Conservation (phyloP, 2,329 filamentous ascomycete species). For the Penicillium sp. region DNA sequence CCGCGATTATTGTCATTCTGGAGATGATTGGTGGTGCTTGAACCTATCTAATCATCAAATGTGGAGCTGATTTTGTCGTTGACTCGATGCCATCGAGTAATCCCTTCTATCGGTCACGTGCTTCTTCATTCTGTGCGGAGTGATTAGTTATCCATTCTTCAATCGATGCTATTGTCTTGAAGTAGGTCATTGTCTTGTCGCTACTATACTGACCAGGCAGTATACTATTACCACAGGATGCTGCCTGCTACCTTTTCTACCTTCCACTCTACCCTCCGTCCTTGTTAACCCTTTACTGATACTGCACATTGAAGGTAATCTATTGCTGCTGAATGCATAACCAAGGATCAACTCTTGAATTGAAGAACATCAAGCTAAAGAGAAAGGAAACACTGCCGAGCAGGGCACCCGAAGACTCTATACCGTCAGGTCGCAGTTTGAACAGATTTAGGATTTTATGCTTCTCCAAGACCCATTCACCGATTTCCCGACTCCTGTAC, state of each 20-base stretch:
- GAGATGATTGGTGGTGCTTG: constrained; percentile 17
- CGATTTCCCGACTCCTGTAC: constrained; percentile 31
- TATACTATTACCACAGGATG: not conserved
- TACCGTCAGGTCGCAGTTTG: constrained; percentile 5
- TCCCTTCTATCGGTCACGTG: constrained; percentile 29
- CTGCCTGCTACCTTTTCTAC: not conserved
- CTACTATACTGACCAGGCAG: not conserved
- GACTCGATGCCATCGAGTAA: constrained; percentile 40
- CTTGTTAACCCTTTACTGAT: not conserved
- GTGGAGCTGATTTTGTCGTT: constrained; percentile 12
- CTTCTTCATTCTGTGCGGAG: not conserved
- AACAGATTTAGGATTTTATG: not conserved
- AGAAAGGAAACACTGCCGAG: not conserved
- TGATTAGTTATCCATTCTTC: not conserved
- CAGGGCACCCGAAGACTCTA: not conserved
- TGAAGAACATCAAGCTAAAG: constrained; percentile 2
- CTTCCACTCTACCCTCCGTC: not conserved
- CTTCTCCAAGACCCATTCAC: not conserved
- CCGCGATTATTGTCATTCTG: constrained; percentile 12
- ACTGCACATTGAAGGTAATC: not conserved
- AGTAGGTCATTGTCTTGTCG: too few species aligned
- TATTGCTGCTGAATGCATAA: not conserved
- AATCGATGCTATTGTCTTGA: not conserved
- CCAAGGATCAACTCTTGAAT: not conserved
- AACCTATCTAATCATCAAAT: constrained; percentile 23